These are phyloP conservation scores for Talaromyces sp. DNA, from an alignment of 2,329 filamentous ascomycete species.

Conservation along the genomic window DNA sequence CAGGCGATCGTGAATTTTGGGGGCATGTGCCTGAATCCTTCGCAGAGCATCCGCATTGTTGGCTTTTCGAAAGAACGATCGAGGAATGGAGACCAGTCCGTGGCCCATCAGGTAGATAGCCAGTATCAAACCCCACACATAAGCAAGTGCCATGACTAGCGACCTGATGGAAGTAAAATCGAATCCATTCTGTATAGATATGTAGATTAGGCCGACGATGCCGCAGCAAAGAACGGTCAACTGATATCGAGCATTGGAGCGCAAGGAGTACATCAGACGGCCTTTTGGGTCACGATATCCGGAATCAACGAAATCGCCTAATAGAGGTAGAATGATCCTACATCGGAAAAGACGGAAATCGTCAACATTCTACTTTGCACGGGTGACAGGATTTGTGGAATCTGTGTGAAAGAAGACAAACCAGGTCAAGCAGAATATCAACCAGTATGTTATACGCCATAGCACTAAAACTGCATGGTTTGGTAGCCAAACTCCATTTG, in stretches of 20 bases:
- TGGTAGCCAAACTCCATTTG: conserved; percentile 82
- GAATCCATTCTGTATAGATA: conserved; percentile 72
- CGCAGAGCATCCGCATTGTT: conserved; percentile 69
- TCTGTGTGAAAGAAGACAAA: no score
- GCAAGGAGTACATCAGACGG: conserved; percentile 76
- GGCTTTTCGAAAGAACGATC: conserved; percentile 72
- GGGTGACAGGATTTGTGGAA: neutral
- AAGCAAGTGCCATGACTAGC: conserved; percentile 86
- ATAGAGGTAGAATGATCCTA: conserved; percentile 83
- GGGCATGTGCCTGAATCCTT: conserved; percentile 71
- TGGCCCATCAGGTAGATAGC: conserved; percentile 98
- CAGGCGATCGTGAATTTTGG: conserved; percentile 78
- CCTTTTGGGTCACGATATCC: conserved; percentile 83
- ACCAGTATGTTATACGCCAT: conserved; percentile 95
- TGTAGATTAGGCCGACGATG: conserved; percentile 70
- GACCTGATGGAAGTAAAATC: conserved; percentile 69
- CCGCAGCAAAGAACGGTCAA: conserved; percentile 68
- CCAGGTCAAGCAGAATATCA: conserved; percentile 94
- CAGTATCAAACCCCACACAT: conserved; percentile 85
- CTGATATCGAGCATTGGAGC: conserved; percentile 84
- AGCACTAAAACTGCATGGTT: conserved; percentile 72
- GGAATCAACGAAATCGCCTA: conserved; percentile 91
- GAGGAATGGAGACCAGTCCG: conserved; percentile 84
- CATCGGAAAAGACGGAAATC: neutral
- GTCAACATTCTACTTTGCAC: neutral